Percentiles rank a stretch among this genome's conserved stretches.
Evolutionary conservation across 345 rosid species (phyloP).

Genomic region (Cardiospermum halicacabum): DNA sequence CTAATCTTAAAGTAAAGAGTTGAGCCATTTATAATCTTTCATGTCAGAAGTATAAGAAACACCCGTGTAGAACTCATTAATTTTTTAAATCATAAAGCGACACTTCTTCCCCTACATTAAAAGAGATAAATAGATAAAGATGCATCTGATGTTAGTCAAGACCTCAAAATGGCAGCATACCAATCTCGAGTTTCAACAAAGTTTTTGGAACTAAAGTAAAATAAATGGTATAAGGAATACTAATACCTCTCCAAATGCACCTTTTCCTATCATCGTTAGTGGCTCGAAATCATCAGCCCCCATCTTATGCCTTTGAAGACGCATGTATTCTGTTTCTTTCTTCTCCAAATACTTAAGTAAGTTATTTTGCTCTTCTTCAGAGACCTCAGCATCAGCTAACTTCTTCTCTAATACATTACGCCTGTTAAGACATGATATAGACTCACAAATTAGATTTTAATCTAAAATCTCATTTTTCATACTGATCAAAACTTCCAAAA

Average conservation of each 20-base stretch:
- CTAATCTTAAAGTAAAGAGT: neutral
- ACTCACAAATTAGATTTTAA: neutral
- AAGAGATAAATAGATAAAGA: neutral
- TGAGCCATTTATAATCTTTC: neutral
- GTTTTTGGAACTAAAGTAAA: neutral
- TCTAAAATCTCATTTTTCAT: conserved; percentile 1
- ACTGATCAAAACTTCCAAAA: neutral
- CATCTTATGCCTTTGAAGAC: conserved; percentile 95
- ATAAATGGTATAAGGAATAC: neutral
- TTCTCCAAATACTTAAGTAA: conserved; percentile 79
- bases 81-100: neutral
- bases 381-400: conserved; percentile 95
- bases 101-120: neutral
- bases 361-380: conserved; percentile 93
- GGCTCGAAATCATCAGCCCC: conserved; percentile 98
- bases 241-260: conserved; percentile 96
- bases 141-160: neutral
- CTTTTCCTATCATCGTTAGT: conserved; percentile 98
- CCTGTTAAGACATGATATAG: conserved; percentile 33
- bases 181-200: too few species aligned
- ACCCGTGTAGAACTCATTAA: neutral
- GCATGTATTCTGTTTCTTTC: conserved; percentile 98
- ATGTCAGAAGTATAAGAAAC: neutral
- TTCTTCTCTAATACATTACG: conserved; percentile 86
- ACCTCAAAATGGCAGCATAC: too few species aligned